Base-by-base conservation (phyloP, 2,329 filamentous ascomycete genomes). In the Dactylellina parvicollis region DNA sequence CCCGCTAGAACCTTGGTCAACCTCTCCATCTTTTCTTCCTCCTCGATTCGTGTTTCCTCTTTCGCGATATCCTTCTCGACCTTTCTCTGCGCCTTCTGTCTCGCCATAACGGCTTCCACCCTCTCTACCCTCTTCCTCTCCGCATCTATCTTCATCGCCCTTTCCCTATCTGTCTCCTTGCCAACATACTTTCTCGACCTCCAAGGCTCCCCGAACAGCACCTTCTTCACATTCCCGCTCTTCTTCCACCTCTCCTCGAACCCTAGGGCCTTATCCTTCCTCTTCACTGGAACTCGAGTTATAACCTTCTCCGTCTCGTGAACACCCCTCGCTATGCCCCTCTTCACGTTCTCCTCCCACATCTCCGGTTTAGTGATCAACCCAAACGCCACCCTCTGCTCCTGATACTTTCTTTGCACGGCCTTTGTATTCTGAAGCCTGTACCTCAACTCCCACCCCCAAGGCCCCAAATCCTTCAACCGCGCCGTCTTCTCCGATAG, bases 361-460 rank as follows among this genome's bases (percentile, higher is more conserved):
- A 79, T 80, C 61, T 83, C 82, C 22, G 85, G 82, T 3, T 40
- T 38, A 9, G 69, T 60, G 10, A 86, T 84, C 69, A 96, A 79
- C 0, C 92, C 91, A 54, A 95, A 80, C 18, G 82, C 82, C 67
- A 83, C 82, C 73, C 92, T 84, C 83, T 96, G 85, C 54, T 82
- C 80, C 42, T 85, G 85, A 79, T 92, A 91, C 76, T 86, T 84
- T 76, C 86, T 85, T 80, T 88, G 87, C 55, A 96, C 86, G 18
- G 82, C 82, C 0, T 84, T 83, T 3, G 88, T 92, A 83, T 94
- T 91, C 89, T 97, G 92, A 74, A 99, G 84, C 75, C 91, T 86
- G 91, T 92, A 97, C 76, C 95, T 85, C 78, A 99, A 83, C 77
- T 89, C 87, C 95, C 95, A 99, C 4, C 95, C 95, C 76, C 90